Evolutionary conservation across 805 yeast species (phyloP).

Genomic region (Candida sphagnicola): DNA sequence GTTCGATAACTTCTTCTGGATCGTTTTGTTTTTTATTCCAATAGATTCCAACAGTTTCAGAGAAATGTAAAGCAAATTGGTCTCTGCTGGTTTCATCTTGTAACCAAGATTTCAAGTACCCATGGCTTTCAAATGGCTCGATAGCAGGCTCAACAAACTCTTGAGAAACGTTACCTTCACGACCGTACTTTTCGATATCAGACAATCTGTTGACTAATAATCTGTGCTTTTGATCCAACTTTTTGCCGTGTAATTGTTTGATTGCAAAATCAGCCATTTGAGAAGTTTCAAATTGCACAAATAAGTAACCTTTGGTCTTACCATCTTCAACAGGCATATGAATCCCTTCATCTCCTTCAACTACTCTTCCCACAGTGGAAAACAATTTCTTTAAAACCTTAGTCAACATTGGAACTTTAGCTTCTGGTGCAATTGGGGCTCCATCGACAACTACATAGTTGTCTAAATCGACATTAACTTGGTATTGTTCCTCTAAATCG

Average conservation of each 20-base stretch:
- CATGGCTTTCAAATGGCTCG: conserved; percentile 70
- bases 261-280: conserved; percentile 75
- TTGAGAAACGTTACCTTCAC: conserved; percentile 55
- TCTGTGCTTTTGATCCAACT: conserved; percentile 90
- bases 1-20: conserved; percentile 74
- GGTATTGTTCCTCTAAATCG: conserved; percentile 77
- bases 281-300: conserved; percentile 72
- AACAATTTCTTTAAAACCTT: conserved; percentile 84
- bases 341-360: conserved; percentile 57
- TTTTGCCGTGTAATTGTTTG: conserved; percentile 78
- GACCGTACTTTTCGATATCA: conserved; percentile 77
- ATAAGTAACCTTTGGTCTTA: conserved; percentile 79
- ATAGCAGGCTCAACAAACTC: conserved; percentile 69
- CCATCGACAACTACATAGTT: conserved; percentile 87
- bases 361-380: conserved; percentile 70
- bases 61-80: conserved; percentile 77
- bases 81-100: conserved; percentile 87
- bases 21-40: conserved; percentile 77
- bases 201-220: conserved; percentile 75
- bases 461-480: conserved; percentile 63
- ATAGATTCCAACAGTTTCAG: conserved; percentile 75
- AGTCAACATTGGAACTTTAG: conserved; percentile 76
- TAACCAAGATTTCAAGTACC: conserved; percentile 86
- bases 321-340: conserved; percentile 79
- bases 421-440: conserved; percentile 90